phyloP scores from a whole-genome alignment of 1,139 yeast genomes.

The Magnusiomyces paraingens region DNA sequence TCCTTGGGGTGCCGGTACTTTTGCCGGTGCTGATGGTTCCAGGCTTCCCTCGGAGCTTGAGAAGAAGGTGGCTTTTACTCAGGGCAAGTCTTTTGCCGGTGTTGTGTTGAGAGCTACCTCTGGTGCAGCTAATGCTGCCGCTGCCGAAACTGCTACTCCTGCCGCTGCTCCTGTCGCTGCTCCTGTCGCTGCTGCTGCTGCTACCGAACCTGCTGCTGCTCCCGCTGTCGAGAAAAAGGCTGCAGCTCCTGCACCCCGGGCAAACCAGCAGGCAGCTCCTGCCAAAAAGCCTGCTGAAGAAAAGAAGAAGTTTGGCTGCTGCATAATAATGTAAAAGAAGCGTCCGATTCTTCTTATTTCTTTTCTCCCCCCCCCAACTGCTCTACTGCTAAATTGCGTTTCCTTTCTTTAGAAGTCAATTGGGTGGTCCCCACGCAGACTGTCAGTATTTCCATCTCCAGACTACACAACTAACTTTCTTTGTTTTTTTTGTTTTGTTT shows the following conservation, averaged over 20 bases:
- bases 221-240: constrained; percentile 11
- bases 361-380: too few relatives aligned
- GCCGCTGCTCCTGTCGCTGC: constrained; percentile 13
- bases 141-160: constrained; percentile 10
- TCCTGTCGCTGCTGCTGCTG: constrained; percentile 15
- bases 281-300: constrained; percentile 13
- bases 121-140: not conserved
- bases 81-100: constrained; percentile 56
- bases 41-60: constrained; percentile 56
- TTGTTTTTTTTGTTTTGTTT: too few relatives aligned
- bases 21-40: constrained; percentile 62
- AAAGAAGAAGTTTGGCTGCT: constrained; percentile 20
- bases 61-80: constrained; percentile 50
- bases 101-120: constrained; percentile 22
- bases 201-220: constrained; percentile 13
- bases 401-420: too few relatives aligned
- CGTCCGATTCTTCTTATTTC: too few relatives aligned
- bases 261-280: constrained; percentile 9
- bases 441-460: too few relatives aligned
- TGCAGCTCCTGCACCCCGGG: constrained; percentile 11
- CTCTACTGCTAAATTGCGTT: too few relatives aligned
- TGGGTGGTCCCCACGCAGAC: too few relatives aligned
- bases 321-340: constrained; percentile 18
- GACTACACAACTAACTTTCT: too few relatives aligned
- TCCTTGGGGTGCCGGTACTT: constrained; percentile 66